Evolutionary conservation across 225 moss, liverwort and hornwort genomes (phyloP).

Genomic region (Polytrichum formosum): DNA sequence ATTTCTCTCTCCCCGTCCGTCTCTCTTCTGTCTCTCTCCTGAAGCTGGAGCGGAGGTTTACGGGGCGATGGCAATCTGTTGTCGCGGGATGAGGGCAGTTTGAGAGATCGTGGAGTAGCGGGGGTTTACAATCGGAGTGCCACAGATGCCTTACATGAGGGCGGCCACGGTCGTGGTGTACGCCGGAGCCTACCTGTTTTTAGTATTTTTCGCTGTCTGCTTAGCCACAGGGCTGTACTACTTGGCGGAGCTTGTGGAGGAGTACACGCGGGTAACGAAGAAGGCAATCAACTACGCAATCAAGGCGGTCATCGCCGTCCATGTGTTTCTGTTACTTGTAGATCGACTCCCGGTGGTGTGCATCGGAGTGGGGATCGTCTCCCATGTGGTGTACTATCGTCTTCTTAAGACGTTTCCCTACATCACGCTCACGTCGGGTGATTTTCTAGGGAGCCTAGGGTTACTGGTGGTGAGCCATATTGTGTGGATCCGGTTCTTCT

Average conservation of each 20-base stretch:
- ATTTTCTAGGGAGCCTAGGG: slow-evolving; percentile 73
- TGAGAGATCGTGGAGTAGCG: no score
- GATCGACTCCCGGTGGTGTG: slow-evolving; percentile 74
- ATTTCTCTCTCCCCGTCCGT: no score
- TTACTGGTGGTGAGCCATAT: slow-evolving; percentile 69
- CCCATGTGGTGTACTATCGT: slow-evolving; percentile 79
- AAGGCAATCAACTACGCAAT: slow-evolving; percentile 76
- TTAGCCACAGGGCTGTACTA: slow-evolving; percentile 88
- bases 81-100: no score
- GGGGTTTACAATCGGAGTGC: no score
- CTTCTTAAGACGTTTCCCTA: slow-evolving; percentile 87
- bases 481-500: slow-evolving; percentile 79
- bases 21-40: no score
- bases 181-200: slow-evolving; percentile 82
- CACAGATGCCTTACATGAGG: slow-evolving; percentile 59
- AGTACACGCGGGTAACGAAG: slow-evolving; percentile 83
- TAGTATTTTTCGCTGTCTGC: slow-evolving; percentile 89
- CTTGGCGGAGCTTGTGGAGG: slow-evolving; percentile 92
- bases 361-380: slow-evolving; percentile 59
- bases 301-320: slow-evolving; percentile 64
- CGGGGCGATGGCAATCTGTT: no score
- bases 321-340: slow-evolving; percentile 61
- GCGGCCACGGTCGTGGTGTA: slow-evolving; percentile 89
- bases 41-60: no score
- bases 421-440: slow-evolving; percentile 63